These are phyloP conservation scores for Talaromyces borbonicus DNA, from an alignment of 495 filamentous ascomycete species.

Conservation along the genomic window DNA sequence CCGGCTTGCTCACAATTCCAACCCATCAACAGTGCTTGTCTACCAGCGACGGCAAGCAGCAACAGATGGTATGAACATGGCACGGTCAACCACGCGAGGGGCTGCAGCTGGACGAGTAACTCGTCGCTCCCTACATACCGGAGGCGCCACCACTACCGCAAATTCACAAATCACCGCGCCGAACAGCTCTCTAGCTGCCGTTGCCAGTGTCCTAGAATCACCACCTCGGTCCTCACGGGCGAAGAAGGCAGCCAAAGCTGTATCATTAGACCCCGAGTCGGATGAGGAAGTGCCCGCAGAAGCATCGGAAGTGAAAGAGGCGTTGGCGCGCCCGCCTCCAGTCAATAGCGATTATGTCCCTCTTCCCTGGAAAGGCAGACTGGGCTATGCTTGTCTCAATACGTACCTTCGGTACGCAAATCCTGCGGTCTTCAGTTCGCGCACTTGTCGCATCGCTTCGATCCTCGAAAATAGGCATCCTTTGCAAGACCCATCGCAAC, in stretches of 20 bases:
- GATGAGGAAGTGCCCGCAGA: conserved; percentile 36
- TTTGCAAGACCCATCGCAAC: conserved; percentile 60
- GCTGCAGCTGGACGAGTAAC: not conserved
- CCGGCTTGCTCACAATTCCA: not conserved
- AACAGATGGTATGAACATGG: conserved; percentile 3
- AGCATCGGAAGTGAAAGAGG: conserved; percentile 36
- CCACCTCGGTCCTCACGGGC: conserved; percentile 2
- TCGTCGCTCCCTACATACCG: conserved; percentile 7
- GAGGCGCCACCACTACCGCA: not conserved
- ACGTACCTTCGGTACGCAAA: conserved; percentile 84
- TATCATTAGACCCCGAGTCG: conserved; percentile 35
- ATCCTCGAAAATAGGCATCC: conserved; percentile 85
- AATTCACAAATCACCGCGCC: not conserved
- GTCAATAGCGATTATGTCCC: conserved; percentile 83
- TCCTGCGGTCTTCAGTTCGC: conserved; percentile 80
- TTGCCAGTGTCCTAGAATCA: conserved; percentile 11
- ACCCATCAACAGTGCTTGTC: not conserved
- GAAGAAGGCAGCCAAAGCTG: conserved; percentile 11
- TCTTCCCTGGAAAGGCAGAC: conserved; percentile 82
- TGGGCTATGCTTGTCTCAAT: conserved; percentile 89
- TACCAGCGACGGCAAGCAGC: not conserved
- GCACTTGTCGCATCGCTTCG: conserved; percentile 84
- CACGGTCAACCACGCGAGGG: conserved; percentile 2
- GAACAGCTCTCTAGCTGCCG: conserved; percentile 15
- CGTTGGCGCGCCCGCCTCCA: conserved; percentile 55